Evolutionary conservation across 2,329 filamentous ascomycete genomes (phyloP).

Genomic region (Westerdykella ornata): DNA sequence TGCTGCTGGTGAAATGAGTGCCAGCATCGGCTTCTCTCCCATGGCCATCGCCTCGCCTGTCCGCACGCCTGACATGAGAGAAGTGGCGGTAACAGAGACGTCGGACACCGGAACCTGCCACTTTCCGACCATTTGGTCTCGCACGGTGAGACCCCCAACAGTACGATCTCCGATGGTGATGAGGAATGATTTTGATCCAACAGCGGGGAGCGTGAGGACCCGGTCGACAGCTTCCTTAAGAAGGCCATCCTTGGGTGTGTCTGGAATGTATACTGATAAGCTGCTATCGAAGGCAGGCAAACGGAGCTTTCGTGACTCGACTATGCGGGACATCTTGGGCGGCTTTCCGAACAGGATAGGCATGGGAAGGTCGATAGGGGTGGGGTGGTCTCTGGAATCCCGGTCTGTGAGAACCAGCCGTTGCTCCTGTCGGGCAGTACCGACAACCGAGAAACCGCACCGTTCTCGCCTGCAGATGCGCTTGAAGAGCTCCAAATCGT

Average conservation of each 20-base stretch:
- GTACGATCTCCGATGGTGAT: conserved; percentile 94
- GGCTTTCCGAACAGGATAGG: conserved; percentile 80
- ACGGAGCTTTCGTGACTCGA: conserved; percentile 60
- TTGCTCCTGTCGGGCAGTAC: conserved; percentile 65
- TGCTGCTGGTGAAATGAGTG: conserved; percentile 80
- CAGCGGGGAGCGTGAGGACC: conserved; percentile 77
- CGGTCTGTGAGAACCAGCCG: conserved; percentile 75
- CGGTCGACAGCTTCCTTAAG: conserved; percentile 67
- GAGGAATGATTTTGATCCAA: conserved; percentile 94
- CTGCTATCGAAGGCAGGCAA: conserved; percentile 69
- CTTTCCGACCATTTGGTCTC: conserved; percentile 93
- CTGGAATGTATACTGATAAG: conserved; percentile 60
- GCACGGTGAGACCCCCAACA: conserved; percentile 78
- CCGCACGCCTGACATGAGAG: conserved; percentile 63
- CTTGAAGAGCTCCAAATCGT: conserved; percentile 66
- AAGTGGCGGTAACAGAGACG: conserved; percentile 83
- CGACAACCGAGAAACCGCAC: conserved; percentile 88
- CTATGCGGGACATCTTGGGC: conserved; percentile 70
- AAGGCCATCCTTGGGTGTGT: conserved; percentile 47
- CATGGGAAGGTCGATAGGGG: conserved; percentile 85
- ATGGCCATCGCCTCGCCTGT: conserved; percentile 96
- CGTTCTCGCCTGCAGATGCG: conserved; percentile 72
- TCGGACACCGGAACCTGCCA: conserved; percentile 95
- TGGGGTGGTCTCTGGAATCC: conserved; percentile 65
- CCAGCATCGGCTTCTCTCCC: conserved; percentile 85